Base-by-base conservation (phyloP, 2,329 filamentous ascomycete species). In the Penicillium sp. region DNA sequence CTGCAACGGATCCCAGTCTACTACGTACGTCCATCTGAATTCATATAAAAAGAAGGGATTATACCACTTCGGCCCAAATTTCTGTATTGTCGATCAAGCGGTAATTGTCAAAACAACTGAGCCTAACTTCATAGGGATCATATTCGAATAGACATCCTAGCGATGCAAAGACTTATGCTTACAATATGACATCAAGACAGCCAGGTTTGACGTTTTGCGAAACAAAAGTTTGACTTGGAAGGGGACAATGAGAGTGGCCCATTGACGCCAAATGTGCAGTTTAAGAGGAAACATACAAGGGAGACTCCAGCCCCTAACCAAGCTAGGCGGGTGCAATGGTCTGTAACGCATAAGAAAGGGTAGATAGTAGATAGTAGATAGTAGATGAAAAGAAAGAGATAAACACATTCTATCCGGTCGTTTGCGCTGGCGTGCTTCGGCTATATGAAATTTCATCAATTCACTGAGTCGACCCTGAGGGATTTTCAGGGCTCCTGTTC, bases 231-330 rank as follows among this genome's bases (percentile, higher is more conserved):
- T 46, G 16, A 50, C 22, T 25, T 25, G 46, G 46, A 30, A 33
- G 13, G 30, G 14, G 42, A 47, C 51, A 47, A 41, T 29, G 34
- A 34, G 28, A 51, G 42, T 36, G 50, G 49, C 43, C 50, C 46
- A 54, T 41, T 54, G 53, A 62, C 57, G 61, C 56, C 58, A 56
- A 56, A 56, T 54, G 48, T 56, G 46, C 35, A 48, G 54, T 54
- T 46, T 47, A 50, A 54, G 51, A 53, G 40, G 49, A 33, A 33
- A 53, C 28, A 52, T 22, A 27, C 35, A 34, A 34, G 37, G 45
- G 31, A 49, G 53, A 51, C 43, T 42, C 43, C 45, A 42, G 30
- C 35, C 43, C 35, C 48, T 31, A 40, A 49, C 39, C 29, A 28
- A 10, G 38, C 29, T 53, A 19, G 16, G n/a, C n/a, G n/a, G 31